Base-by-base conservation (phyloP, 2,329 filamentous ascomycete species). In the Clarireedia paspali region DNA sequence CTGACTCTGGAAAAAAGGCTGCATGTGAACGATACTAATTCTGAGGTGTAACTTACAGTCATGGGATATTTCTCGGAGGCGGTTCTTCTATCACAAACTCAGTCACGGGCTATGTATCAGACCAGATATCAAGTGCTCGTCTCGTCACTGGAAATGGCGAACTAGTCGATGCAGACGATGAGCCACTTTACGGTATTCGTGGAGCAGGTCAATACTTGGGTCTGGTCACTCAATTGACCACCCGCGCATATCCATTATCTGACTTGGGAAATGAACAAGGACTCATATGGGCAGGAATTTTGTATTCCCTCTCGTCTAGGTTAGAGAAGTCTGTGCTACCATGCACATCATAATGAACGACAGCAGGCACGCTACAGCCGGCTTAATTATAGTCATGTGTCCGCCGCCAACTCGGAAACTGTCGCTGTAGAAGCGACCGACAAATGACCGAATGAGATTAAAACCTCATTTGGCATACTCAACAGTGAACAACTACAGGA, bases 131-230 rank as follows among this genome's bases (percentile, higher is more conserved):
- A 1, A 59, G 61, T 1, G 66, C 64, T n/a, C 60, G 57, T n/a
- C 49, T 69, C n/a, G 50, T 68, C 15, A 62, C 62, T n/a, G 65
- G 65, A 15, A 58, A 59, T 9, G 67, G 66, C 4, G 54, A 63
- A 2, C 30, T 69, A 0, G 17, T 69, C 5, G 39, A 59, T 24
- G 61, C 59, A 27, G 62, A 57, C 6, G 45, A 62, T n/a, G 57
- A 62, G 6, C 60, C 69, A 4, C 57, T 69, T 7, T 69, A 62
- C 20, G 68, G 62, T 1, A 62, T 70, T 20, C 62, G 64, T 26
- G 67, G 66, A 6, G 66, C 67, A 9, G 65, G 65, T 9, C 65
- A 68, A 12, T 66, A 64, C 52, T 68, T 71, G 36, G 68, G 70
- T 2, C 50, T 71, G 10, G 55, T 70, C 12, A 67, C 65, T 1